Percentiles rank a stretch among this genome's conserved stretches.
Evolutionary conservation across 164 flowering plant genomes (phyloP).

Genomic region (Echeveria elegans): DNA sequence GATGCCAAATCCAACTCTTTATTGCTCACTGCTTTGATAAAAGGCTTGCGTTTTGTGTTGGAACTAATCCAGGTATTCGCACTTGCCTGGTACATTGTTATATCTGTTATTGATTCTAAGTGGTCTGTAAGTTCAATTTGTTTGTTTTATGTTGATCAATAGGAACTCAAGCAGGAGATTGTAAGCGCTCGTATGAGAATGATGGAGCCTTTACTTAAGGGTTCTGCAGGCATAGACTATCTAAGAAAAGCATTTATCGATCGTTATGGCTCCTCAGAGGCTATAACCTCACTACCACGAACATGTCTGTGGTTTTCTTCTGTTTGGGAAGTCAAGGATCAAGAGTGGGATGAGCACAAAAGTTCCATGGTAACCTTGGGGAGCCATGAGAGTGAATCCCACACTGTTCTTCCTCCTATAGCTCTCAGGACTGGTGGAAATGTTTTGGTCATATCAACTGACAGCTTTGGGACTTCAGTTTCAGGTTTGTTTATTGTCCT

Average conservation of each 20-base stretch:
- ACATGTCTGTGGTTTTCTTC: constrained; percentile 64
- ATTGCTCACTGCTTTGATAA: constrained; percentile 48
- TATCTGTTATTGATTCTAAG: background rate
- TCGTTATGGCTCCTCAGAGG: constrained; percentile 59
- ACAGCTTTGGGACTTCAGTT: constrained; percentile 11
- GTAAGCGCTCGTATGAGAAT: constrained; percentile 70
- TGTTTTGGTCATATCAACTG: constrained; percentile 22
- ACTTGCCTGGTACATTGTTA: background rate
- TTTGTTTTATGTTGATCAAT: background rate
- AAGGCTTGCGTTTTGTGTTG: constrained; percentile 81
- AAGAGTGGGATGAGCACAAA: constrained; percentile 68
- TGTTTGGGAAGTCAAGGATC: constrained; percentile 30
- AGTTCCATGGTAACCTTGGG: constrained; percentile 26
- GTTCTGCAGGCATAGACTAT: constrained; percentile 79
- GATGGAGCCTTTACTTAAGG: constrained; percentile 71
- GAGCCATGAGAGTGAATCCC: constrained; percentile 22
- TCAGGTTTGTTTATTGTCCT: constrained; percentile 14
- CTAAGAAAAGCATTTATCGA: constrained; percentile 61
- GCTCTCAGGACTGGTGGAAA: constrained; percentile 72
- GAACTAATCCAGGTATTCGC: constrained; percentile 69
- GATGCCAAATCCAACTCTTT: constrained; percentile 29
- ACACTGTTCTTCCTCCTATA: constrained; percentile 34
- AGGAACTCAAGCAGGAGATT: constrained; percentile 78
- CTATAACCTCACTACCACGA: constrained; percentile 39
- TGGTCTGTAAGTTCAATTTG: background rate